Conservation (phyloP, 805 yeast species). For the Teunomyces lycoperdinae region DNA sequence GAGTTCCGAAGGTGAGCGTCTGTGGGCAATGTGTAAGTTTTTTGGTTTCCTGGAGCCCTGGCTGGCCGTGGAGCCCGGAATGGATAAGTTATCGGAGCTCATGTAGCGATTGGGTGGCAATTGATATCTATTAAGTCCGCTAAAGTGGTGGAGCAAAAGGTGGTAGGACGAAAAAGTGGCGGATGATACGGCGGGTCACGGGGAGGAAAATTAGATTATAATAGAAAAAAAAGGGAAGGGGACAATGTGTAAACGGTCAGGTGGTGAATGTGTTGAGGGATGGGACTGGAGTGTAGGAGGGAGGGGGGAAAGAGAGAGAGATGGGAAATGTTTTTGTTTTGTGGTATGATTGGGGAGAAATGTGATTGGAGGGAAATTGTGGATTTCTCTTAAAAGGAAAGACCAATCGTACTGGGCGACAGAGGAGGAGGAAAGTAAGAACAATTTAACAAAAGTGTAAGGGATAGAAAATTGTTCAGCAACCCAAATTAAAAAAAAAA, state of each 20-base stretch:
- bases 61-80: slow-evolving; percentile 6
- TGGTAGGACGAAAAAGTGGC: not conserved
- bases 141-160: not conserved
- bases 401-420: not conserved
- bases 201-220: not conserved
- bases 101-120: slow-evolving; percentile 4
- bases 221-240: not conserved
- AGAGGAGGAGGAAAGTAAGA: not conserved
- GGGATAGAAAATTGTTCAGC: slow-evolving; percentile 3
- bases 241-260: not conserved
- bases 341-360: not conserved
- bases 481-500: not conserved
- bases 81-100: slow-evolving; percentile 8
- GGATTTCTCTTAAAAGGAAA: slow-evolving; percentile 2
- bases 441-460: not conserved
- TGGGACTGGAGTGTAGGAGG: not conserved
- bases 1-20: slow-evolving; percentile 93
- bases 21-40: slow-evolving; percentile 85
- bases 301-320: not conserved
- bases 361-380: not conserved
- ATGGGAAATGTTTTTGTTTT: too few relatives aligned
- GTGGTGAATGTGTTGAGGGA: slow-evolving; percentile 3
- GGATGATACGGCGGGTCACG: slow-evolving; percentile 1
- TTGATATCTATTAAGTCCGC: slow-evolving; percentile 1
- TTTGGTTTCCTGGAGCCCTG: slow-evolving; percentile 22